A percentile compares a stretch with the other conserved stretches of the same genome.
These are phyloP conservation scores for Pleurotus salmoneostramineus DNA, from an alignment of 768 basidiomycete genomes.

Conservation along the genomic window DNA sequence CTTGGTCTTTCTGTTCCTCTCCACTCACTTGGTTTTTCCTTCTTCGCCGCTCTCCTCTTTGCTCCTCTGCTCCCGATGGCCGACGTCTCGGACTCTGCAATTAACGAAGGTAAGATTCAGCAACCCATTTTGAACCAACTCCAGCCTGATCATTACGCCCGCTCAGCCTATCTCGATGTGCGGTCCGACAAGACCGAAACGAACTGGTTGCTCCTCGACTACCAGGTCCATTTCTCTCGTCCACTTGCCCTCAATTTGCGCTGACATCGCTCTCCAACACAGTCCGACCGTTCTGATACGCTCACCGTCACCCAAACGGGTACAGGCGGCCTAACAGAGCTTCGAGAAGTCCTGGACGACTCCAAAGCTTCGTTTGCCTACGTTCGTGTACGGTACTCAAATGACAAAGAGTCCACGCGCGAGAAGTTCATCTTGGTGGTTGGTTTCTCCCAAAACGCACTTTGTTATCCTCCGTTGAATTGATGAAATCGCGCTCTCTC, in stretches of 20 bases:
- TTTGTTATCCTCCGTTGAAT: slow-evolving; percentile 11
- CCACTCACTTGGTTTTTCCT: not conserved
- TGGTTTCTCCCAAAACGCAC: slow-evolving; percentile 14
- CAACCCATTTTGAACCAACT: slow-evolving; percentile 6
- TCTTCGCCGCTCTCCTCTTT: slow-evolving; percentile 2
- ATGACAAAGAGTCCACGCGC: slow-evolving; percentile 80
- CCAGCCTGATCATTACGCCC: slow-evolving; percentile 17
- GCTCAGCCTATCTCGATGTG: slow-evolving; percentile 81
- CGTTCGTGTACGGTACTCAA: slow-evolving; percentile 77
- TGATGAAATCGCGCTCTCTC: not conserved
- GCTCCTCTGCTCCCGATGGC: slow-evolving; percentile 46
- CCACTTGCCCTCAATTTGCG: slow-evolving; percentile 3
- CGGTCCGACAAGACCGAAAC: slow-evolving; percentile 81
- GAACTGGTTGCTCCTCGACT: slow-evolving; percentile 90
- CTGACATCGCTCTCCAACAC: slow-evolving; percentile 9
- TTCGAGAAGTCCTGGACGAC: slow-evolving; percentile 67
- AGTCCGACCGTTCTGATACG: slow-evolving; percentile 78
- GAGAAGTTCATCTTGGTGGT: slow-evolving; percentile 87
- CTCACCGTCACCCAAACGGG: slow-evolving; percentile 77
- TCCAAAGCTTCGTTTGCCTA: slow-evolving; percentile 82
- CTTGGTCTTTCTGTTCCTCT: slow-evolving; percentile 1
- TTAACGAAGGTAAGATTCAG: slow-evolving; percentile 57
- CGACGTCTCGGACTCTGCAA: slow-evolving; percentile 71
- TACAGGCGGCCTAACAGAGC: slow-evolving; percentile 73
- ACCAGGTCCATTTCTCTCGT: slow-evolving; percentile 43